These are phyloP conservation scores for Tripidium arundinaceum DNA, from an alignment of 202 grass and related monocot genomes.

Conservation along the genomic window DNA sequence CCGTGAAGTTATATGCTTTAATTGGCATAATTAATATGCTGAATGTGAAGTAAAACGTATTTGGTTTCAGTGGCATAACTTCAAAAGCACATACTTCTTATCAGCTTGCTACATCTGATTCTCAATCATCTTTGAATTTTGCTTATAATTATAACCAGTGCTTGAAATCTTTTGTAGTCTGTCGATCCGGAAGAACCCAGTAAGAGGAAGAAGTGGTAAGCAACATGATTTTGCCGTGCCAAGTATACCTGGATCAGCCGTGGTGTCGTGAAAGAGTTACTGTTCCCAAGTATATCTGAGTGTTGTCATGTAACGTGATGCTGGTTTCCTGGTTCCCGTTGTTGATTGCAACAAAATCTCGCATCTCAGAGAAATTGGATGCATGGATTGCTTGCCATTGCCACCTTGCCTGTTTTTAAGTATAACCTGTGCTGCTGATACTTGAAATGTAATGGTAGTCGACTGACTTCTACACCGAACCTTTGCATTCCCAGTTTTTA, in stretches of 20 bases:
- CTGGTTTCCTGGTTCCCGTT: background rate
- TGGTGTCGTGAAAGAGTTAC: too few species aligned
- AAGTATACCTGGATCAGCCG: background rate
- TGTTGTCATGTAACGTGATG: background rate
- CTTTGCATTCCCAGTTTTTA: background rate
- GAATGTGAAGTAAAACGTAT: background rate
- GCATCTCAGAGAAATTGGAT: background rate
- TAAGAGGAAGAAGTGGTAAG: background rate
- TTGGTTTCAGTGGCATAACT: background rate
- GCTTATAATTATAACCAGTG: too few species aligned
- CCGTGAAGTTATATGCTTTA: background rate
- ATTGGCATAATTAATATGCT: background rate
- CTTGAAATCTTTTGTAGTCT: slow-evolving; percentile 5
- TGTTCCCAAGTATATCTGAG: background rate
- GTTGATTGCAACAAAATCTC: background rate
- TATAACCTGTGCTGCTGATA: background rate
- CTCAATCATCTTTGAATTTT: background rate
- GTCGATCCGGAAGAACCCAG: background rate
- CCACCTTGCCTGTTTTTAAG: background rate
- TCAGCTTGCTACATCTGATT: background rate
- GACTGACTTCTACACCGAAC: background rate
- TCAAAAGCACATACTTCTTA: background rate
- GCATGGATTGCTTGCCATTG: background rate
- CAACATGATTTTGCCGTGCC: background rate
- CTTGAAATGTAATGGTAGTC: background rate